These are phyloP conservation scores for Heritiera littoralis DNA, from an alignment of 345 rosid genomes.

Conservation along the genomic window DNA sequence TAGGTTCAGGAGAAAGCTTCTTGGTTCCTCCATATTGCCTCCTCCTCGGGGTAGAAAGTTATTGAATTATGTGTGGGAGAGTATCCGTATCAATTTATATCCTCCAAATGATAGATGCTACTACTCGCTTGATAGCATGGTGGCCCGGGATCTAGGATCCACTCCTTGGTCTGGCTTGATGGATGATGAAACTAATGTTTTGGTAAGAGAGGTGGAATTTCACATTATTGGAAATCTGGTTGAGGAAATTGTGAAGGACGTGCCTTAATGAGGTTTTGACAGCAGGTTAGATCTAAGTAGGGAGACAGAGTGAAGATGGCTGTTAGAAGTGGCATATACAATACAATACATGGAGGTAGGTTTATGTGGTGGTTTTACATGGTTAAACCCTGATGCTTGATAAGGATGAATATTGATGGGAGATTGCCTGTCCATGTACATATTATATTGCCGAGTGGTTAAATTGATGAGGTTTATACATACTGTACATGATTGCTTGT, in stretches of 20 bases:
- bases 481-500: background rate
- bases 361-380: background rate
- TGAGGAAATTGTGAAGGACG: conserved; percentile 55
- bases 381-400: background rate
- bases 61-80: conserved; percentile 62
- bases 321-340: conserved; percentile 8
- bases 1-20: conserved; percentile 45
- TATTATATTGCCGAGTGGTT: background rate
- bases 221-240: conserved; percentile 54
- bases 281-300: conserved; percentile 10
- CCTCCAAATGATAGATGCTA: conserved; percentile 48
- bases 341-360: background rate
- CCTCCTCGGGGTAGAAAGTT: conserved; percentile 50
- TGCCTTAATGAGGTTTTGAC: conserved; percentile 12
- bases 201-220: conserved; percentile 67
- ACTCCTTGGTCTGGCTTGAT: conserved; percentile 57
- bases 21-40: conserved; percentile 28
- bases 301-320: background rate
- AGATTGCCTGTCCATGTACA: conserved; percentile 3
- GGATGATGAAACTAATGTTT: conserved; percentile 49
- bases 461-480: conserved; percentile 2
- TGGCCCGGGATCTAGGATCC: conserved; percentile 48
- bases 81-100: conserved; percentile 46
- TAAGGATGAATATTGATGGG: background rate
- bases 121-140: conserved; percentile 49